Conservation (phyloP, 2,329 filamentous ascomycete species). For the Claviceps africana region DNA sequence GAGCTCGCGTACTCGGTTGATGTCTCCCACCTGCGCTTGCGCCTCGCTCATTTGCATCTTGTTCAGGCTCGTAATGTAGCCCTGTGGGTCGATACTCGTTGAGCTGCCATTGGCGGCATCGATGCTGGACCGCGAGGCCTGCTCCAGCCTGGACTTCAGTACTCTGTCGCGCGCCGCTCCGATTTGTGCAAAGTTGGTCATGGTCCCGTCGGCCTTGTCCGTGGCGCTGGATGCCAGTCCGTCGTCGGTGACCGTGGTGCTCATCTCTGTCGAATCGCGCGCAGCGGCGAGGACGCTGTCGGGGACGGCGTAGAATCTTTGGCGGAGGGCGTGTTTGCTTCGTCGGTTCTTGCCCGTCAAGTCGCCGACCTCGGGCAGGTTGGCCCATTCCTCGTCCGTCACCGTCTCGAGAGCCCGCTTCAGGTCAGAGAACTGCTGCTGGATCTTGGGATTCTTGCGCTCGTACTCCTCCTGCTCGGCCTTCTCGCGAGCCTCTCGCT, state of each 20-base stretch:
- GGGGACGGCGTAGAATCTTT: conserved; percentile 89
- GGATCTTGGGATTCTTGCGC: conserved; percentile 93
- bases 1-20: conserved; percentile 82
- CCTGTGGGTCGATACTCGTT: conserved; percentile 86
- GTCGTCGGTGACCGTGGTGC: conserved; percentile 79
- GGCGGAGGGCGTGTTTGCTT: conserved; percentile 65
- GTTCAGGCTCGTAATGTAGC: conserved; percentile 83
- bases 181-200: conserved; percentile 97
- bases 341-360: conserved; percentile 87
- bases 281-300: conserved; percentile 89
- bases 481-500: conserved; percentile 90
- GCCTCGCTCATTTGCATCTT: conserved; percentile 67
- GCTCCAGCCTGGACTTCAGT: conserved; percentile 81
- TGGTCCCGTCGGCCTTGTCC: conserved; percentile 61
- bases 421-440: conserved; percentile 91
- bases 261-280: conserved; percentile 64
- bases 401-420: conserved; percentile 82
- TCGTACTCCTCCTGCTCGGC: conserved; percentile 92
- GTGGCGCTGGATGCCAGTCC: conserved; percentile 30
- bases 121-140: conserved; percentile 59
- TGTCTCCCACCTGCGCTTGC: conserved; percentile 79
- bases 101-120: conserved; percentile 62
- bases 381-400: conserved; percentile 93
- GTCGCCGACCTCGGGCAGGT: conserved; percentile 88
- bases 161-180: conserved; percentile 94